Evolutionary conservation across 345 rosid genomes (phyloP), one percentile per base, ranked within the genome.

Genomic region (Gossypium thurberi): DNA sequence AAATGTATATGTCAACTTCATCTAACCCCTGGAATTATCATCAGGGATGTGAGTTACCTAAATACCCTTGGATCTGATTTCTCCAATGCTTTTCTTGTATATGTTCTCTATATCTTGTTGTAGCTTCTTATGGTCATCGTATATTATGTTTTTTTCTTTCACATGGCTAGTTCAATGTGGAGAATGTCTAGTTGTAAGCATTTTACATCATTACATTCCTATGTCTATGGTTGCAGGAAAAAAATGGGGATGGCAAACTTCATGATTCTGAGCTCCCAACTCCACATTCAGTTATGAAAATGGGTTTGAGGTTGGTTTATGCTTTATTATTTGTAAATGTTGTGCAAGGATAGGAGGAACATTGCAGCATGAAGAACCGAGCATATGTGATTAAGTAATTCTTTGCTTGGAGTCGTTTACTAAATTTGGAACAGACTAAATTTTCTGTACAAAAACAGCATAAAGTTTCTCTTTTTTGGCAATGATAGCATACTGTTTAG

Each of bases 261-360:
- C 97, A 86, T 75, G 97, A 95, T 76, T 90, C 96, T 7, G 99
- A 92, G 90, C 98, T 98, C 78, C 92, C 87, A 74, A 95, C 98
- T 78, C 98, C 98, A 69, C 88, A 80, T 82, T 90, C 99, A 66
- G 89, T 82, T 76, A 76, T 87, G 77, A 95, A 89, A 84, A 86
- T 91, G 90, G 81, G 88, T 77, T 74, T 83, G 77, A 92, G 99
- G 99, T 96, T 70, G 82, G 84, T 79, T 10, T 14, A 47, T 25
- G 66, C 17, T 69, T 63, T 74, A 21, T 56, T 72, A 3, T 12
- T 51, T 69, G 12, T 17, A 69, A 28, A 28, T 69, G 10, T 68
- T 51, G 18, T 17, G 23, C 25, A 17, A 50, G 37, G 37, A 56
- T 56, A 20, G 12, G 43, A 67, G 33, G 70, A 26, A 65, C 37